Conservation (phyloP, 495 filamentous ascomycete genomes). For the Penicillium goetzii region DNA sequence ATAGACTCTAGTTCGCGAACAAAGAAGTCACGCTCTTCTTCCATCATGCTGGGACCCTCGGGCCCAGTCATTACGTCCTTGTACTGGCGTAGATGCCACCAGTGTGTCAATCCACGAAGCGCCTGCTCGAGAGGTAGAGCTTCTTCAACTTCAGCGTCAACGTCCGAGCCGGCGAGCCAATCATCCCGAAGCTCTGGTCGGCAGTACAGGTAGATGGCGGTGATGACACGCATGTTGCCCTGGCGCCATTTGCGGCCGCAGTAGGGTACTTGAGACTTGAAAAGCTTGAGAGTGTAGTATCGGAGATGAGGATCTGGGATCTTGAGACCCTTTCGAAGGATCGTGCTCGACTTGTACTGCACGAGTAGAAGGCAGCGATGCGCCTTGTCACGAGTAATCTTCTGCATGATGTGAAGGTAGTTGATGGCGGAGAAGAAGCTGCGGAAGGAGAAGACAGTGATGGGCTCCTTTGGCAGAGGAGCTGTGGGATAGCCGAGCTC, state of each 20-base stretch:
- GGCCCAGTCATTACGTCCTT: slow-evolving; percentile 78
- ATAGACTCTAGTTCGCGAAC: slow-evolving; percentile 84
- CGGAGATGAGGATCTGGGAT: slow-evolving; percentile 86
- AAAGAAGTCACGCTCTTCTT: slow-evolving; percentile 90
- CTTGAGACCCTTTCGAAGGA: slow-evolving; percentile 86
- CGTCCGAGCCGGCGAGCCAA: slow-evolving; percentile 88
- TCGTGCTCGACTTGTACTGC: slow-evolving; percentile 88
- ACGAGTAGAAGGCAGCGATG: slow-evolving; percentile 92
- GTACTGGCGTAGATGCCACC: slow-evolving; percentile 85
- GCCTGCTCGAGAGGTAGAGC: slow-evolving; percentile 89
- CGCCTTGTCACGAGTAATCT: slow-evolving; percentile 91
- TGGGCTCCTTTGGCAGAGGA: slow-evolving; percentile 70
- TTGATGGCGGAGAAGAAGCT: slow-evolving; percentile 95
- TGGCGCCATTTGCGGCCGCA: slow-evolving; percentile 98
- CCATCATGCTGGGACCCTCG: slow-evolving; percentile 57
- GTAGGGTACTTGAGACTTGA: slow-evolving; percentile 97
- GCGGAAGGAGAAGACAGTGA: slow-evolving; percentile 88
- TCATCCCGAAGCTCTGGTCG: slow-evolving; percentile 91
- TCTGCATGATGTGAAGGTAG: slow-evolving; percentile 92
- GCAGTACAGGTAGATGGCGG: slow-evolving; percentile 91
- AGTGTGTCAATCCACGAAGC: slow-evolving; percentile 82
- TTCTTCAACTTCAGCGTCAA: slow-evolving; percentile 92
- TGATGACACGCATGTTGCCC: slow-evolving; percentile 98
- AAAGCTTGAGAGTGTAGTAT: slow-evolving; percentile 93
- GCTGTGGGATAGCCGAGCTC: slow-evolving; percentile 78